Base-by-base conservation (phyloP, 2,329 filamentous ascomycete species). In the Aspergillus sp. region DNA sequence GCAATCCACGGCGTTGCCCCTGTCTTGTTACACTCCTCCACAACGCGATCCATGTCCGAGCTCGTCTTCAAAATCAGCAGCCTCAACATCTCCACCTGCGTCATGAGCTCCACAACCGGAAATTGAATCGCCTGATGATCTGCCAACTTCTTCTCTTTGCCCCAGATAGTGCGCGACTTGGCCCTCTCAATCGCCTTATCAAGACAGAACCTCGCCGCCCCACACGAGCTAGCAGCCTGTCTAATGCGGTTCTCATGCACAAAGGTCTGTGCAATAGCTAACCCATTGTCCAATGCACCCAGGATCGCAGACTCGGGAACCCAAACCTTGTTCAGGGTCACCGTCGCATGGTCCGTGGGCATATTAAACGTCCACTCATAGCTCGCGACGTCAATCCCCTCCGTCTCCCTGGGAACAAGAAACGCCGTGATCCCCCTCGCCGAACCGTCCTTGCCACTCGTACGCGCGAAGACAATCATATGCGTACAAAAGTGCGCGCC, bases 351-450 rank as follows among this genome's bases (percentile, higher is more conserved):
- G 67, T 88, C 85, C 5, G 85, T 87, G 0, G 84, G 84, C 84
- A 87, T 88, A 64, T 87, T 87, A 52, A 87, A 79, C 1, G 84
- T 87, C 83, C 84, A 87, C 70, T 87, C 81, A 62, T 85, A 87
- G 39, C 81, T 84, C 46, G 81, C 77, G 7, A 86, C 78, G 20
- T 77, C 75, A 15, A 87, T 63, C 0, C 85, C 85, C 1, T 77
- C 75, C 0, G 83, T 80, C 1, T 80, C 72, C 33, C 74, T 70
- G 2, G 84, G 84, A 1, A 86, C 80, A 27, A 87, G 76, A 64
- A 87, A 87, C 51, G 84, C 85, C 1, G 83, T 85, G 42, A 87
- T 86, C 0, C 85, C 85, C 54, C 74, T 77, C 0, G 81, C 75
- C 4, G 80, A 77, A 1, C 85, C 85, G 19, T 80, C 68, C 49